These are phyloP conservation scores for Sporisorium reilianum DNA, from an alignment of 1,284 basidiomycete species.

Conservation along the genomic window DNA sequence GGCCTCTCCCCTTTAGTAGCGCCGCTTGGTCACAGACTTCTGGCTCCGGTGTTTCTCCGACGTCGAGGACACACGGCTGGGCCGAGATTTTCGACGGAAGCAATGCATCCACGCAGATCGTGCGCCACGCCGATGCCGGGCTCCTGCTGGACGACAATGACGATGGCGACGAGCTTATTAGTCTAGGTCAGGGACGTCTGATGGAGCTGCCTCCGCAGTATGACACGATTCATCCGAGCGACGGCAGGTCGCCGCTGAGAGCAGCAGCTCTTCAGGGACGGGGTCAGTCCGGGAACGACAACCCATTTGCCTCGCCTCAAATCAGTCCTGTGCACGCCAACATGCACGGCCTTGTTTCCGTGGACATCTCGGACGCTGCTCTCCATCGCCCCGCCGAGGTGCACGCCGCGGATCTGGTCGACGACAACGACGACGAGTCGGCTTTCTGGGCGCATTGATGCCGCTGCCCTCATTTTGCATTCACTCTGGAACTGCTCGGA, in stretches of 20 bases:
- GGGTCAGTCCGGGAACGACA: not conserved
- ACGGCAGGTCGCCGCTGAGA: constrained; percentile 13
- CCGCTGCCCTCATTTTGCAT: not conserved
- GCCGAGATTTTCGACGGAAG: constrained; percentile 19
- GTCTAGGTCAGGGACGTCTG: constrained; percentile 20
- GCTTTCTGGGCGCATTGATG: constrained; percentile 44
- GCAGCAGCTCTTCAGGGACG: constrained; percentile 12
- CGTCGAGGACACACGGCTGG: constrained; percentile 18
- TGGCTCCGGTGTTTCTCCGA: constrained; percentile 4
- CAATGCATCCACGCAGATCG: constrained; percentile 23
- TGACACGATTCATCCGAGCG: constrained; percentile 44
- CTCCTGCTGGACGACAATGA: constrained; percentile 57
- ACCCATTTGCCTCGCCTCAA: constrained; percentile 13
- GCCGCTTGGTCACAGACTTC: constrained; percentile 7
- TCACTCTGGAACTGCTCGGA: not conserved
- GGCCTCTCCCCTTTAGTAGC: constrained; percentile 21
- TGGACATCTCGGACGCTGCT: constrained; percentile 38
- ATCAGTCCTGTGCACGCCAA: constrained; percentile 6
- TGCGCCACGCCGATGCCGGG: constrained; percentile 58
- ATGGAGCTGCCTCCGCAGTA: constrained; percentile 62
- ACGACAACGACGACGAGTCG: constrained; percentile 44
- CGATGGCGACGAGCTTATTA: constrained; percentile 47
- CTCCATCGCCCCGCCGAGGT: constrained; percentile 24
- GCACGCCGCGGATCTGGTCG: constrained; percentile 45
- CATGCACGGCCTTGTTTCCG: constrained; percentile 20